Base-by-base conservation (phyloP, 2,329 filamentous ascomycete genomes). In the Trichoderma oligosporum region DNA sequence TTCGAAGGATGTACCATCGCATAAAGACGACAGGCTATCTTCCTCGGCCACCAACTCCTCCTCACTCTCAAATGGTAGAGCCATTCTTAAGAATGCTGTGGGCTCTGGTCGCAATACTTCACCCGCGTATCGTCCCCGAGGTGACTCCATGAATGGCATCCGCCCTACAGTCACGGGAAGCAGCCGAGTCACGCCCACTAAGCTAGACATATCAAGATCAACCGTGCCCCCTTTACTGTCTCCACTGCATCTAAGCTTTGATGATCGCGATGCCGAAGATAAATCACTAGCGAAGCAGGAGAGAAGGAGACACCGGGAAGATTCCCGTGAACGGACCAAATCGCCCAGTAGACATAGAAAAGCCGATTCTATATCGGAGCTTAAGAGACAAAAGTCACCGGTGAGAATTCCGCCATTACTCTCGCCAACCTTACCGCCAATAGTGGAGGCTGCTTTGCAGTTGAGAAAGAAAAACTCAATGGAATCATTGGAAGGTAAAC, bases 381-480 rank as follows among this genome's bases (percentile, higher is more conserved):
- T 63, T 18, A 79, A 73, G 63, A 78, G 73, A 60, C 68, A 72
- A 18, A 75, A 66, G 48, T 66, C 71, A 1, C 66, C 72, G 0
- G 31, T 68, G 7, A 70, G 70, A 45, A 67, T 83, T 24, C 82
- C 81, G 0, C 70, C 76, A 0, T 70, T 84, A 6, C 70, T 84
- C 9, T 84, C 82, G 0, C 82, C 82, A 0, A 84, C 81, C 0
- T 66, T 84, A 6, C 82, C 82, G 1, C 71, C 78, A 0, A 66
- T 77, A 16, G 69, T 84, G 0, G 79, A 83, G 60, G 76, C 67
- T 3, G 71, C 71, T 56, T 57, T 73, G 31, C 66, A 59, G 16
- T 66, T 61, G 65, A 67, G 59, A 61, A 67, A 63, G 66, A 75
- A 67, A 68, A 65, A 51, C 11, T 61, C 66, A 4, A 51, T 63